Percentiles rank a stretch among this genome's conserved stretches.
phyloP scores from a whole-genome alignment of 106 monocot genomes.

The Dioscorea alata region DNA sequence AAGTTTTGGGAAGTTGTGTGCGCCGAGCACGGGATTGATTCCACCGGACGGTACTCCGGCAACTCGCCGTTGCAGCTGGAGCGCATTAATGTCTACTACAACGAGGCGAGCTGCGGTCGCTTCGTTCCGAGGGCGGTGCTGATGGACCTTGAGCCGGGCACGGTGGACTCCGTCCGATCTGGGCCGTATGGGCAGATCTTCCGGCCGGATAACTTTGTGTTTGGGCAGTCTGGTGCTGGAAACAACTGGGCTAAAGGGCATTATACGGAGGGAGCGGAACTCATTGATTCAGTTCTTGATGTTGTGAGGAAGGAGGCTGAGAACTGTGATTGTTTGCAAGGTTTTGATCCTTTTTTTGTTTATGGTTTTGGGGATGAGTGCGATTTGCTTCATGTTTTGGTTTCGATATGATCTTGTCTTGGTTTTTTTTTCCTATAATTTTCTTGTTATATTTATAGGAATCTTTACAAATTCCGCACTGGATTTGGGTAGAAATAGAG shows the following conservation, averaged over 20 bases:
- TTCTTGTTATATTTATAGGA: too few species aligned
- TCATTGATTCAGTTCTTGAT: constrained; percentile 29
- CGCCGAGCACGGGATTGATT: constrained; percentile 7
- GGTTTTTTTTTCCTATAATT: too few species aligned
- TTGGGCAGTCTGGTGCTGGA: constrained; percentile 26
- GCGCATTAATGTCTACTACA: constrained; percentile 28
- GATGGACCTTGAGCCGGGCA: constrained; percentile 31
- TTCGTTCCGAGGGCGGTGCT: constrained; percentile 23
- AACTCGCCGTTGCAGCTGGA: constrained; percentile 16
- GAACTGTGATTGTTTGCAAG: constrained; percentile 31
- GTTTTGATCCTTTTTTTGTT: neutral
- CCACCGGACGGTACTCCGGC: constrained; percentile 5
- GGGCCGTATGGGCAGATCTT: constrained; percentile 27
- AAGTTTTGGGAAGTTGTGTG: constrained; percentile 9
- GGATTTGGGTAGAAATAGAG: too few species aligned
- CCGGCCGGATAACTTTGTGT: constrained; percentile 26
- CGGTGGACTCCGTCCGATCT: constrained; percentile 19
- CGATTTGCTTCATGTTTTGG: too few species aligned
- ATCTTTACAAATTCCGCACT: too few species aligned
- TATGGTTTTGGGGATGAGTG: too few species aligned
- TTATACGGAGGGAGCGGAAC: constrained; percentile 25
- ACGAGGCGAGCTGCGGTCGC: constrained; percentile 22
- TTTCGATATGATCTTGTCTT: too few species aligned
- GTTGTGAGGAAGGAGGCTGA: constrained; percentile 33
- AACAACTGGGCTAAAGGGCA: constrained; percentile 34